Evolutionary conservation across 441 rosid species (phyloP), one percentile per base, ranked within the genome.

Genomic region (Pelargonium cotyledonis): DNA sequence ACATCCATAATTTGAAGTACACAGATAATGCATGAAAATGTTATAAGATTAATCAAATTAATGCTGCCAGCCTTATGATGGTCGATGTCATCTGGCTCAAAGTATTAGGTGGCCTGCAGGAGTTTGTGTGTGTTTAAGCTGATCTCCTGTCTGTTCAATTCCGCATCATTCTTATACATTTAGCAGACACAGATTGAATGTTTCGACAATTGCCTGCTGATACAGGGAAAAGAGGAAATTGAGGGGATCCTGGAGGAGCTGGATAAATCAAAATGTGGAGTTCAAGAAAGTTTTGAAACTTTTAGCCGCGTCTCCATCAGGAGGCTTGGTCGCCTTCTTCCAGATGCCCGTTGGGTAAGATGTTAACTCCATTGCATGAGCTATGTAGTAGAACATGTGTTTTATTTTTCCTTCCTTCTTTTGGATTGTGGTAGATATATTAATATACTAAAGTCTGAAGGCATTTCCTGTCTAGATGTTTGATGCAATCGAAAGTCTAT

Each of bases 311-410:
- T 88, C 55, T 86, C 95, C 41, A 68, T 89, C 51, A 79, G 90
- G 64, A 78, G 92, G 63, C 95, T 89, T 41, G 97, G 95, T 64
- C 94, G 95, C 71, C 78, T 91, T 71, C 88, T 91, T 72, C 97
- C 97, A 55, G 90, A 85, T 84, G 86, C 89, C 77, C 86, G 83
- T 65, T 88, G 94, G 93, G 97, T 88, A 70, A 79, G 90, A 78
- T 70, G 4, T 55, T 9, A 60, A 44, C 21, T 29, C 23, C 63
- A 58, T 23, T 58, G 60, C 60, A 53, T 53, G 21, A 53, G 60
- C 60, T 14, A 53, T 19, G 18, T 16, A 53, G 2, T 5, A 53
- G 15, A 15, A 53, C 23, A 53, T 16, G 7, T 16, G 0, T 18
- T 61, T 26, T 26, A n/a, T 61, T 3, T 6, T 4, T 29, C 6